Evolutionary conservation across 129 eudicot genomes (phyloP).

Genomic region (Tagetes erecta): DNA sequence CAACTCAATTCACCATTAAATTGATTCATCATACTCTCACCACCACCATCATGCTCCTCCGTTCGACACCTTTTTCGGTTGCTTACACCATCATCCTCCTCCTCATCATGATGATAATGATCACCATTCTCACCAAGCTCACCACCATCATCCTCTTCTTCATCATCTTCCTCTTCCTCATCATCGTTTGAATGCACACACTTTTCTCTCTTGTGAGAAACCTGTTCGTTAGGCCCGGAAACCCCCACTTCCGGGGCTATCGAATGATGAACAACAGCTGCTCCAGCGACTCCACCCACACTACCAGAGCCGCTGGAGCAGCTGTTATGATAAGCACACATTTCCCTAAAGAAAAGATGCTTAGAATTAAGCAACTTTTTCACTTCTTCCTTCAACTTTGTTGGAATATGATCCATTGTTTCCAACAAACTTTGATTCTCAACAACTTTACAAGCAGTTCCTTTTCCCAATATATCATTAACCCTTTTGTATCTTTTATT

Average conservation of each 20-base stretch:
- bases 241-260: constrained; percentile 37
- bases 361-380: constrained; percentile 80
- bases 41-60: constrained; percentile 19
- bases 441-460: constrained; percentile 84
- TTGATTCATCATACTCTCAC: constrained; percentile 35
- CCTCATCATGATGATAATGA: constrained; percentile 32
- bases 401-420: constrained; percentile 62
- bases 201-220: constrained; percentile 16
- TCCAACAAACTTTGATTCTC: constrained; percentile 84
- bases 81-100: constrained; percentile 36
- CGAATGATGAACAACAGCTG: constrained; percentile 30
- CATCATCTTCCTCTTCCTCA: constrained; percentile 33
- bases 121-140: no score
- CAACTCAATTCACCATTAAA: constrained; percentile 42
- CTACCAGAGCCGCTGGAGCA: constrained; percentile 29
- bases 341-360: constrained; percentile 90
- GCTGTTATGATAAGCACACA: constrained; percentile 92
- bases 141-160: constrained; percentile 17
- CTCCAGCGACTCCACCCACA: neutral
- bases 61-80: constrained; percentile 29
- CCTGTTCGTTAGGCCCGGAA: constrained; percentile 15
- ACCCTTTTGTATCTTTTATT: constrained; percentile 95
- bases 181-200: constrained; percentile 54
- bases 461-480: constrained; percentile 80
- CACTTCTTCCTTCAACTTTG: constrained; percentile 81